A percentile compares a stretch with the other conserved stretches of the same genome.
Evolutionary conservation across 179 eudicot genomes (phyloP).

Genomic region (Vitellaria paradoxa): DNA sequence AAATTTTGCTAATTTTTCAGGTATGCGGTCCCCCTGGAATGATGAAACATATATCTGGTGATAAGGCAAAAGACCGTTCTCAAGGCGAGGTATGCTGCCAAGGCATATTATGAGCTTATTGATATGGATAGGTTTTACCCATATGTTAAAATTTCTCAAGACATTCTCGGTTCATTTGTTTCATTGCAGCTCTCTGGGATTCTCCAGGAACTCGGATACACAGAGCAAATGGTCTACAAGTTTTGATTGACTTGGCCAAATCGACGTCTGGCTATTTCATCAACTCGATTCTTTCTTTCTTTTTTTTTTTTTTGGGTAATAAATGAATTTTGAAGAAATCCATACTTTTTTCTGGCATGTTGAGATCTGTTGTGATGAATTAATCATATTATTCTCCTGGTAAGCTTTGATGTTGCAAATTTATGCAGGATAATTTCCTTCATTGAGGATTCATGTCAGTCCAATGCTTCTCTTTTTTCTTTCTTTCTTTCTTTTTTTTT

Average conservation of each 20-base stretch:
- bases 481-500: no score
- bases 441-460: no score
- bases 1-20: not conserved
- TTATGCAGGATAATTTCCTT: no score
- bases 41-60: conserved; percentile 42
- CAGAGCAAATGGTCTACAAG: conserved; percentile 19
- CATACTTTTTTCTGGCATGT: not conserved
- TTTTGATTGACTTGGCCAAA: conserved; percentile 4
- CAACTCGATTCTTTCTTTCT: not conserved
- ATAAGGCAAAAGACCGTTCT: conserved; percentile 35
- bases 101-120: not conserved
- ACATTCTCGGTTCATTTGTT: not conserved
- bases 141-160: not conserved
- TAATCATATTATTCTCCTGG: no score
- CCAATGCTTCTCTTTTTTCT: no score
- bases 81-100: conserved; percentile 55
- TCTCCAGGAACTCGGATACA: conserved; percentile 17
- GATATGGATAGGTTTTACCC: not conserved
- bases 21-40: conserved; percentile 38
- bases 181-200: conserved; percentile 12
- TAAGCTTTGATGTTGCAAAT: no score
- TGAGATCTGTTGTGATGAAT: no score
- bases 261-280: not conserved
- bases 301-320: not conserved
- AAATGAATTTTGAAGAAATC: not conserved